These are phyloP conservation scores for Eucalyptus sp. DNA, from an alignment of 345 rosid genomes.

Conservation along the genomic window DNA sequence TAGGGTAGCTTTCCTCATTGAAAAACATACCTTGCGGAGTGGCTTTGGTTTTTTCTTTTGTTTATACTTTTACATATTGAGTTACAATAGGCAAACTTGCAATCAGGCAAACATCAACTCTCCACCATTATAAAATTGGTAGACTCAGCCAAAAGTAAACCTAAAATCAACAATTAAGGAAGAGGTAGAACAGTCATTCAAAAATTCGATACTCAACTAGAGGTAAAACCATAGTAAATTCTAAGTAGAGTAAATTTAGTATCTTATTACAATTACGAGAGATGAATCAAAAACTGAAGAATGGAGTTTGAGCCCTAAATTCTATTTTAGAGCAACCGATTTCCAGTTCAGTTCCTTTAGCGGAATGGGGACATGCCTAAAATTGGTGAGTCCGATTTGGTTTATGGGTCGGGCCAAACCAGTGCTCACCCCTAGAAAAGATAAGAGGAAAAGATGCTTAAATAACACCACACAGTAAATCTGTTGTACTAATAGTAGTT, in stretches of 20 bases:
- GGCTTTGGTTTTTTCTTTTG: fast-evolving
- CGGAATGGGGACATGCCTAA: fast-evolving
- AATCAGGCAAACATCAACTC: not conserved
- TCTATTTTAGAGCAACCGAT: no score
- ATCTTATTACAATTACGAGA: not conserved
- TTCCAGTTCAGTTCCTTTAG: not conserved
- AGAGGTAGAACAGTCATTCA: not conserved
- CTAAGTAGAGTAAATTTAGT: not conserved
- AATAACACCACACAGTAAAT: fast-evolving
- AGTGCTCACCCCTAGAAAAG: not conserved
- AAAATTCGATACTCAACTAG: not conserved
- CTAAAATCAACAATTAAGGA: not conserved
- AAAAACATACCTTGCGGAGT: not conserved
- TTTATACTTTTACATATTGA: not conserved
- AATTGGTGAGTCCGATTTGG: fast-evolving
- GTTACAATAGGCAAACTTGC: not conserved
- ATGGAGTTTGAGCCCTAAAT: not conserved
- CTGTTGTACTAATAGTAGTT: not conserved
- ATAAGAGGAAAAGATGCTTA: not conserved
- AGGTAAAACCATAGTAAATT: not conserved
- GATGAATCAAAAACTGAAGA: not conserved
- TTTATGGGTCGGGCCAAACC: fast-evolving
- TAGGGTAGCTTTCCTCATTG: fast-evolving
- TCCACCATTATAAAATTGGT: fast-evolving
- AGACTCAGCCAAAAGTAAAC: not conserved